phyloP scores from a whole-genome alignment of 208 protist species.

The Trypanosoma rangeli region DNA sequence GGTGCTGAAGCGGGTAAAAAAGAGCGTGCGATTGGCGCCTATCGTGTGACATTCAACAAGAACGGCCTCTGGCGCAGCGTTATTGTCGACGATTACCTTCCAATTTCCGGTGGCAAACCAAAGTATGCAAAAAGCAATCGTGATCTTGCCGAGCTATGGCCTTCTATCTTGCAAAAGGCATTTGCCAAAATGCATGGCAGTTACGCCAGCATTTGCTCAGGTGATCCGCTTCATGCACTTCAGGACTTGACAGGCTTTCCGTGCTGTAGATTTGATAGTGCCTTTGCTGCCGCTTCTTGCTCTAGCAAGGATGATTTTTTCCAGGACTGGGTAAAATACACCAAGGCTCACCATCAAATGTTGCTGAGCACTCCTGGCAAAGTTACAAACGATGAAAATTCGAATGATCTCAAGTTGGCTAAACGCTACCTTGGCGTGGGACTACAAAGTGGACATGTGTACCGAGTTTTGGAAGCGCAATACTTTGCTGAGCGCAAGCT shows the following conservation, averaged over 20 bases:
- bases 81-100: slow-evolving; percentile 85
- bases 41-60: slow-evolving; percentile 82
- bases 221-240: slow-evolving; percentile 83
- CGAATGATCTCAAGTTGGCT: slow-evolving; percentile 25
- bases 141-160: slow-evolving; percentile 80
- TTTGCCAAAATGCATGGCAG: slow-evolving; percentile 89
- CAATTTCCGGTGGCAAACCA: slow-evolving; percentile 44
- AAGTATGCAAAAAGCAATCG: slow-evolving; percentile 58
- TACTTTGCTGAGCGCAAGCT: slow-evolving; percentile 49
- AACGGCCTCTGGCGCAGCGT: slow-evolving; percentile 80
- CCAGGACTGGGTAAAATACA: slow-evolving; percentile 40
- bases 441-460: slow-evolving; percentile 62
- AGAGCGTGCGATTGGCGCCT: slow-evolving; percentile 70
- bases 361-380: slow-evolving; percentile 78
- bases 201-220: slow-evolving; percentile 74
- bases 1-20: slow-evolving; percentile 44
- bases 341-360: slow-evolving; percentile 53
- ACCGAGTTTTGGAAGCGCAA: slow-evolving; percentile 66
- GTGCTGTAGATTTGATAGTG: slow-evolving; percentile 63
- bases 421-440: slow-evolving; percentile 54
- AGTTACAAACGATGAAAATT: slow-evolving; percentile 31
- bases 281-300: slow-evolving; percentile 21
- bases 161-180: slow-evolving; percentile 83
- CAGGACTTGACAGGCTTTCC: slow-evolving; percentile 81
- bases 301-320: slow-evolving; percentile 44